Conservation (phyloP, 495 filamentous ascomycete species). For the Talaromyces thailandensis region DNA sequence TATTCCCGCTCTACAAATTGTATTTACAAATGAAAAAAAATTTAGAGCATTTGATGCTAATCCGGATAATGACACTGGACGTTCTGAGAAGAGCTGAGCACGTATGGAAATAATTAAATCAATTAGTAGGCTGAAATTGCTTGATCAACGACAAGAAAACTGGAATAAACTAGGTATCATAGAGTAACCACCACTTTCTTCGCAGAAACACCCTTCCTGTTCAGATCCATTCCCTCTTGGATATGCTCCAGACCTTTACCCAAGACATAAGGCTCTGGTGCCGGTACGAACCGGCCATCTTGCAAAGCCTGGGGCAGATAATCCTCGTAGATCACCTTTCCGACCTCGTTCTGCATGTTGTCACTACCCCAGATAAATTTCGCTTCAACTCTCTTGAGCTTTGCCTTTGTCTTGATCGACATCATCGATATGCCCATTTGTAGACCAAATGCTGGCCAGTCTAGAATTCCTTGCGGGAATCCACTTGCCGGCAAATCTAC, state of each 20-base stretch:
- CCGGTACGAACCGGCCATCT: neutral
- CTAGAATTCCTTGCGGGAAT: neutral
- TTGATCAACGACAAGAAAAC: too few species aligned
- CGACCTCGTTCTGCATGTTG: slow-evolving; percentile 2
- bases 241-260: slow-evolving; percentile 1
- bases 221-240: neutral
- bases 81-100: too few species aligned
- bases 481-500: neutral
- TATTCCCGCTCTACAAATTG: too few species aligned
- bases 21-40: too few species aligned
- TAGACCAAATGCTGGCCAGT: neutral
- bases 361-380: slow-evolving; percentile 1
- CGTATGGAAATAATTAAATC: too few species aligned
- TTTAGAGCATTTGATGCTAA: too few species aligned
- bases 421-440: neutral
- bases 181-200: slow-evolving; percentile 1
- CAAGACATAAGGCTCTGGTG: neutral
- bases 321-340: slow-evolving; percentile 5
- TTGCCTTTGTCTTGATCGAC: slow-evolving; percentile 9
- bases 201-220: neutral
- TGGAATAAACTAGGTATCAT: neutral
- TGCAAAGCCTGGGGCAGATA: neutral
- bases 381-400: neutral
- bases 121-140: too few species aligned
- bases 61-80: too few species aligned